Base-by-base conservation (phyloP, 176 grass and related monocot genomes). In the Chrysopogon serrulatus region DNA sequence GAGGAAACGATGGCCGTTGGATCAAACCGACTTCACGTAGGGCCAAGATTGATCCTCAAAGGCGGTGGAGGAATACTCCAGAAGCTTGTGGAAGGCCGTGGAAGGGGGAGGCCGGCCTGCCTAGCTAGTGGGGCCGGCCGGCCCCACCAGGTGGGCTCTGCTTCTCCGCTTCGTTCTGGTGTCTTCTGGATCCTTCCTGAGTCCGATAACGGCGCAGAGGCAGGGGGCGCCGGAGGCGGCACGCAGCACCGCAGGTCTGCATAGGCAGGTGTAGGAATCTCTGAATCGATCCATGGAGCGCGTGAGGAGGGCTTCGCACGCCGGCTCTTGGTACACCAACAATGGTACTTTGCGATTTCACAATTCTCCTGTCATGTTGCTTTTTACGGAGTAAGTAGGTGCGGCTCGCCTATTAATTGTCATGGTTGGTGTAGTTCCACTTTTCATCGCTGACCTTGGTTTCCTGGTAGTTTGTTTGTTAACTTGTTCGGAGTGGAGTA, bases 301-400 rank as follows among this genome's bases (percentile, higher is more conserved):
- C 45, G 86, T 89, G 27, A 87, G 95, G 40, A 90, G 90, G 88
- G 88, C 92, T 6, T 69, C 88, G 32, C 96, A 98, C 34, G 92
- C 96, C 19, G 96, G 93, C 59, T 93, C 96, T 18, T 98, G 96
- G 96, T 98, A 95, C 91, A 93, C 92, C 36, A 81, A 82, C 87
- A 85, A 98, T 79, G 91, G 96, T 98, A 81, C 64, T 49, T 8
- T 60, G 13, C 32, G 28, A 39, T 62, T 43, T 35, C 17, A 24
- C 45, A 26, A 62, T 83, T 77, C 19, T 81, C n/a, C 33, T 76
- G 16, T 24, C 44, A 57, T 43, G 7, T 33, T 59, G 27, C 4
- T 42, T n/a, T 70, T 63, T 63, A n/a, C n/a, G n/a, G n/a, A n/a
- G n/a, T n/a, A n/a, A n/a, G n/a, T n/a, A 28, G 53, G 31, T 15